A percentile compares a stretch with the other conserved stretches of the same genome.
Evolutionary conservation across 1,284 basidiomycete species (phyloP).

Genomic region (Ganoderma leucocontextum): DNA sequence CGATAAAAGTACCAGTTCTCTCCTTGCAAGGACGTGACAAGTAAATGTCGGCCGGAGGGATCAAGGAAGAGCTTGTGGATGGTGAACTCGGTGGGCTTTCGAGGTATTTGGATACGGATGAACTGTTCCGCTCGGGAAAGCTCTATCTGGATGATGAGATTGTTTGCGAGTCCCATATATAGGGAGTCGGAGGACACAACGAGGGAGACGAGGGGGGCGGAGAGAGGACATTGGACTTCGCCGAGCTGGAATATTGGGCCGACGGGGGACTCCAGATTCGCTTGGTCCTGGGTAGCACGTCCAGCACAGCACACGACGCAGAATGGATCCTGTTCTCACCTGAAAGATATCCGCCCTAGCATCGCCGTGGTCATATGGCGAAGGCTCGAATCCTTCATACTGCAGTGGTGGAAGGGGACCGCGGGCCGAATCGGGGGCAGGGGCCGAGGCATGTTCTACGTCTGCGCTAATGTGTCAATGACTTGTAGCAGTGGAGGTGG

Average conservation of each 20-base stretch:
- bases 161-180: conserved; percentile 83
- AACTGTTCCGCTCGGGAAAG: conserved; percentile 85
- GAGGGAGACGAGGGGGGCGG: conserved; percentile 81
- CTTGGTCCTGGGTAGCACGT: conserved; percentile 23
- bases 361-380: conserved; percentile 63
- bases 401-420: conserved; percentile 66
- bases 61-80: conserved; percentile 88
- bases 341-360: conserved; percentile 52
- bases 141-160: conserved; percentile 85
- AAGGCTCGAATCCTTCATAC: conserved; percentile 89
- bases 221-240: conserved; percentile 88
- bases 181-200: conserved; percentile 88
- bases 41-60: conserved; percentile 89
- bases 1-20: conserved; percentile 95
- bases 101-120: conserved; percentile 77
- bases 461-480: conserved; percentile 53
- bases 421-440: conserved; percentile 48
- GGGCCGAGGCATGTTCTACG: conserved; percentile 81
- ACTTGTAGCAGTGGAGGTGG: conserved; percentile 13
- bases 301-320: neutral
- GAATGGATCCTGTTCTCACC: conserved; percentile 35
- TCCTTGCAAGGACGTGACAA: conserved; percentile 87
- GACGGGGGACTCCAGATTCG: conserved; percentile 27
- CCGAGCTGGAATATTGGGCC: conserved; percentile 85
- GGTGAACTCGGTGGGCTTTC: conserved; percentile 74